These are phyloP conservation scores for Trichophyton verrucosum DNA, from an alignment of 2,329 filamentous ascomycete genomes.

Conservation along the genomic window DNA sequence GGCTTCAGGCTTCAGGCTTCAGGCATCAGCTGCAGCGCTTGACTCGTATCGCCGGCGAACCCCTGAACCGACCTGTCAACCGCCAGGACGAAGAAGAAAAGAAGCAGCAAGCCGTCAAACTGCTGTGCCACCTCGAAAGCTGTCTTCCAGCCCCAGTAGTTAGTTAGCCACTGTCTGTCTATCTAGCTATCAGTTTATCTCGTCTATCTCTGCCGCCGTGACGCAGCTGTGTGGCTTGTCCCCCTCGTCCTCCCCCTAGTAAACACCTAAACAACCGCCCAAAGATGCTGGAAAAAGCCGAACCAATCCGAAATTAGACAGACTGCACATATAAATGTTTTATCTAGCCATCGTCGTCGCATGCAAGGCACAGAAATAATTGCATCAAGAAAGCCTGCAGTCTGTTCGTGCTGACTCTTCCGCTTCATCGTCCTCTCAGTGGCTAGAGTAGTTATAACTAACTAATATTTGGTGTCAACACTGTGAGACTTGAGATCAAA, in stretches of 20 bases:
- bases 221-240: neutral
- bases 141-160: neutral
- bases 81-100: neutral
- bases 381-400: no score
- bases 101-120: neutral
- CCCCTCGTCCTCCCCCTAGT: neutral
- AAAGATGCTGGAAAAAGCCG: neutral
- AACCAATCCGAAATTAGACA: neutral
- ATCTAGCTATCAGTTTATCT: no score
- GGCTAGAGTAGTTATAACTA: no score
- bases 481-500: no score
- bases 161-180: neutral
- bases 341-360: neutral
- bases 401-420: no score
- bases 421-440: no score
- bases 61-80: neutral
- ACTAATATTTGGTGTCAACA: no score
- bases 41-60: neutral
- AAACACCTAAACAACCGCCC: neutral
- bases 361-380: neutral
- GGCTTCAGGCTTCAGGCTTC: neutral
- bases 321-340: neutral
- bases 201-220: no score
- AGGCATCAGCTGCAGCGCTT: neutral
- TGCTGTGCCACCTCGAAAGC: neutral